Base-by-base conservation (phyloP, 495 filamentous ascomycete species). In the Chaetomium tenue region DNA sequence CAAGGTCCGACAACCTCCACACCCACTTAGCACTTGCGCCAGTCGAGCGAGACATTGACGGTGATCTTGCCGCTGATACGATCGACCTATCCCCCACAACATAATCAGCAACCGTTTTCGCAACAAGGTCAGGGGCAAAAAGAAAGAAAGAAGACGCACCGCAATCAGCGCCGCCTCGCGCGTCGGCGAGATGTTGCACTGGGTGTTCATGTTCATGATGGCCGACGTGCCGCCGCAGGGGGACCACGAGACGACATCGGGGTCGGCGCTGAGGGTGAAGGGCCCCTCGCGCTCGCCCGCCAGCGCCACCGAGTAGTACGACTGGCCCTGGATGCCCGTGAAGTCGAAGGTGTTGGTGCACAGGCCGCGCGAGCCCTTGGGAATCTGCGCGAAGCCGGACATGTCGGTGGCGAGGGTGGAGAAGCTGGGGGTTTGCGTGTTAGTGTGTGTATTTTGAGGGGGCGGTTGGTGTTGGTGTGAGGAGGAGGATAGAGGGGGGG, bases 161-260 rank as follows among this genome's bases (percentile, higher is more conserved):
- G 68, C 68, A 64, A 70, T 70, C 1, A 70, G 60, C 3, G 68
- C 68, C 44, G 58, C 55, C 12, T 58, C 23, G 55, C 58, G 59
- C 22, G 68, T 70, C 2, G 68, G 68, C 18, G 63, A 68, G 59
- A 70, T 70, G 60, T 70, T 70, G 63, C 68, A 70, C 68, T 70
- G 68, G 4, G 68, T 70, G 60, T 70, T 70, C 68, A 70, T 68
- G 60, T 70, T 70, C 62, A 68, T 67, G 60, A 69, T 69, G 56
- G 67, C 58, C 20, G 67, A 60, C 28, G 65, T 68, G 26, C 68
- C 68, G 55, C 68, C 68, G 63, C 68, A 70, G 5, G 53, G 65
- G 5, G 62, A 65, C 68, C 68, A 70, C 30, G 58, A 63, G 51
- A 54, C 54, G 51, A 63, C 48, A 37, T 70, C 65, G 8, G 65